phyloP scores from a whole-genome alignment of 441 rosid species.

The Cnidoscolus chayamansa region DNA sequence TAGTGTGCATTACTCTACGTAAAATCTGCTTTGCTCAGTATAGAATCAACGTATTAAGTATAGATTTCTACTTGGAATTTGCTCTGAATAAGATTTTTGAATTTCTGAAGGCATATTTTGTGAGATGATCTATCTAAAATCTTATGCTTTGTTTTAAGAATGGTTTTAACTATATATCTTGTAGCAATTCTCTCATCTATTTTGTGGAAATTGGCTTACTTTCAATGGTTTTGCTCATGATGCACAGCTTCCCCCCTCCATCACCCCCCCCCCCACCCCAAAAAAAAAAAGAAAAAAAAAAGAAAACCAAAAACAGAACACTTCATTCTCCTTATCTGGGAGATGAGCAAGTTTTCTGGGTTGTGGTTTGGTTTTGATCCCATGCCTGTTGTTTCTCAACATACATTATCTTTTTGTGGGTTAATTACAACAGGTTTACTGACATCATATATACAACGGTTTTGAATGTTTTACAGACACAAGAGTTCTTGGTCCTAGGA shows the following conservation, averaged over 20 bases:
- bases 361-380: not conserved
- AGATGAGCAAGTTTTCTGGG: not conserved
- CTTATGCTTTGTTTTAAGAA: not conserved
- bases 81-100: not conserved
- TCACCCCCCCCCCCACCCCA: too few species aligned
- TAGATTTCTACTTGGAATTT: not conserved
- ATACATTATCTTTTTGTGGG: not conserved
- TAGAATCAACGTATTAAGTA: not conserved
- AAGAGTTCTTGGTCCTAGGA: conserved; percentile 84
- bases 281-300: too few species aligned
- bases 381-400: too few species aligned
- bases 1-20: too few species aligned
- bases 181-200: too few species aligned
- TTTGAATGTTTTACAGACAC: conserved; percentile 43
- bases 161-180: too few species aligned
- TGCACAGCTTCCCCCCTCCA: not conserved
- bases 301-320: too few species aligned
- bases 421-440: not conserved
- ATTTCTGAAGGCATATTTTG: not conserved
- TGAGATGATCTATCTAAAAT: too few species aligned
- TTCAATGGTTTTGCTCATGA: not conserved
- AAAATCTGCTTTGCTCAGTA: too few species aligned
- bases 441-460: conserved; percentile 3
- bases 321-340: not conserved
- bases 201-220: too few species aligned